These are phyloP conservation scores for Draba incana DNA, from an alignment of 345 rosid species.

Conservation along the genomic window DNA sequence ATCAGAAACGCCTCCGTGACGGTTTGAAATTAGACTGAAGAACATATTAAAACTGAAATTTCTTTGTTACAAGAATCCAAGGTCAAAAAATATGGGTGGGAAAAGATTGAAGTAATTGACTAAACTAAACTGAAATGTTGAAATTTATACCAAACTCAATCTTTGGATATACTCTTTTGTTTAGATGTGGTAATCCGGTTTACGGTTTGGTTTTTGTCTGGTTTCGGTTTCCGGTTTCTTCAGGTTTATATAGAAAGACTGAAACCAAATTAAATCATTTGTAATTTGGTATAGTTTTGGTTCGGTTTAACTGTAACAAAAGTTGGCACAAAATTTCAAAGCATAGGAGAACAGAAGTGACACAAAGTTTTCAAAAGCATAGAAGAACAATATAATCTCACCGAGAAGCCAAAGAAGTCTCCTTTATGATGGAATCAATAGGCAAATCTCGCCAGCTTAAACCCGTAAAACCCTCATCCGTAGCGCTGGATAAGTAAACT, in stretches of 20 bases:
- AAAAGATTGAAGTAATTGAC: background rate
- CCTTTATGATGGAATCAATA: background rate
- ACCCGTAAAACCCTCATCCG: background rate
- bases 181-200: too few relatives aligned
- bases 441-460: conserved; percentile 11
- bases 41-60: background rate
- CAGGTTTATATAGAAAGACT: too few relatives aligned
- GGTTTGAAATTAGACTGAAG: background rate
- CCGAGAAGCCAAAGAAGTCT: conserved; percentile 2
- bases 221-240: too few relatives aligned
- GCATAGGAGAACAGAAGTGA: background rate
- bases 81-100: background rate
- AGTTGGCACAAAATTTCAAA: background rate
- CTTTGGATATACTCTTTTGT: too few relatives aligned
- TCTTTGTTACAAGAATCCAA: background rate
- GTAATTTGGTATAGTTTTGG: too few relatives aligned
- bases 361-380: background rate
- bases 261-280: too few relatives aligned
- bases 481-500: background rate
- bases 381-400: background rate
- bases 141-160: too few relatives aligned
- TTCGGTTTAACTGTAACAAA: background rate
- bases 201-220: too few relatives aligned
- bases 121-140: background rate
- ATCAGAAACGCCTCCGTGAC: conserved; percentile 20